Base-by-base conservation (phyloP, 148 eudicot species). In the Chenopodium album region DNA sequence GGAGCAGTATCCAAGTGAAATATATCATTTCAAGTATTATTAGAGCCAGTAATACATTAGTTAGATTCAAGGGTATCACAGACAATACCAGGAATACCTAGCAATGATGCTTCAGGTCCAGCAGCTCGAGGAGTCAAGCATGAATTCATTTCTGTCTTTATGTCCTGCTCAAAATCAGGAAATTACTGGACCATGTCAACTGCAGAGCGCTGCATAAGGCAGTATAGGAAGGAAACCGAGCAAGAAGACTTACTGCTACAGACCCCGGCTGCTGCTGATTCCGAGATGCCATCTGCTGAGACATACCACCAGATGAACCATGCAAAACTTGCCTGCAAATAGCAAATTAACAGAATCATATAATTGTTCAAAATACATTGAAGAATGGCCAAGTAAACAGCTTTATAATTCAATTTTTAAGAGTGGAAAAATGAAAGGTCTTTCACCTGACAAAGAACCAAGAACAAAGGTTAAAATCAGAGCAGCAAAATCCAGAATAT, bases 281-380 rank as follows among this genome's bases (percentile, higher is more conserved):
- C 71, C 99, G 94, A 82, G 92, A 81, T 84, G 91, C 94, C 71
- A 97, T 84, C 86, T 91, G 98, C 0, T 98, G 89, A 72, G 95
- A 91, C 91, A 97, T 88, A 69, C 91, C 89, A 80, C 98, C 97
- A 67, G 93, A 92, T 82, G 97, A 71, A 82, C 98, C 95, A 85
- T 92, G 98, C 90, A 94, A 88, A 81, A 97, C 91, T 91, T 94
- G 99, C 86, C 99, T 97, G 88, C 76, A 83, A 86, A 84, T 47
- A 80, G 28, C 11, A 47, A 65, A 73, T 52, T 22, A 1, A 28
- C 28, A 28, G 37, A 16, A 12, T 47, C 41, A 63, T 4, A 6
- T 17, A 28, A 66, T 37, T 19, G 12, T 29, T 29, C 76, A 50
- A 69, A 68, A 48, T 9, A 50, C 4, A 44, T 28, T 20, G 4